A percentile compares a stretch with the other conserved stretches of the same genome.
Evolutionary conservation across 345 rosid genomes (phyloP).

Genomic region (Eucalyptus cloeziana): DNA sequence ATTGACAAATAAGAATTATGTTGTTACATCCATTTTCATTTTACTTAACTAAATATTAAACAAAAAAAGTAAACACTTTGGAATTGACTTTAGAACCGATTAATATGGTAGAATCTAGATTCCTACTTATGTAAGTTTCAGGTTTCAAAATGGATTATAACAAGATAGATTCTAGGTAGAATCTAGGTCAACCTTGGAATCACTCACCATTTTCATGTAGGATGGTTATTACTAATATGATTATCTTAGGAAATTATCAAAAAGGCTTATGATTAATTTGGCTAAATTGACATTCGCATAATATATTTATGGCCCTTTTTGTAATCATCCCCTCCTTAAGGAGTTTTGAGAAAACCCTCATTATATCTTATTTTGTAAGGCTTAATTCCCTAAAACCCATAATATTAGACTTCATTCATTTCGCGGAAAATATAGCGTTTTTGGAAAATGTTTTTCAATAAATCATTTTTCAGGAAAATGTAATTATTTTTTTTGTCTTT

Average conservation of each 20-base stretch:
- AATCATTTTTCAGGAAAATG: no score
- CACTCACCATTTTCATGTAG: neutral
- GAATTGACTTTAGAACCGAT: neutral
- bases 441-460: no score
- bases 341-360: neutral
- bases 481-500: no score
- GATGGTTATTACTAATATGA: rapidly evolving
- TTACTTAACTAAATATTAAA: no score
- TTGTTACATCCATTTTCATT: neutral
- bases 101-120: no score
- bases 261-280: neutral
- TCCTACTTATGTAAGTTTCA: neutral
- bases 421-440: rapidly evolving
- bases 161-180: no score
- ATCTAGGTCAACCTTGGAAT: neutral
- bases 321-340: neutral
- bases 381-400: neutral
- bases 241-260: neutral
- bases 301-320: neutral
- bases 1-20: neutral
- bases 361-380: neutral
- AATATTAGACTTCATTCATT: rapidly evolving
- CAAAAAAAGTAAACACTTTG: neutral
- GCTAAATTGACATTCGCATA: neutral
- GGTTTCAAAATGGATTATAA: neutral